phyloP scores from a whole-genome alignment of 129 eudicot species.

The Daucus carota region DH1_v3.0 NC_030385.2:33060001-33060500 shows the following conservation, averaged over 20 bases:
- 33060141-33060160: too few relatives aligned
- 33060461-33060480: neutral
- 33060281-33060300: slow-evolving; percentile 18
- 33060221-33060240: slow-evolving; percentile 45
- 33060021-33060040: slow-evolving; percentile 44
- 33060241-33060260: slow-evolving; percentile 36
- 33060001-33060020: slow-evolving; percentile 59
- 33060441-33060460: slow-evolving; percentile 35
- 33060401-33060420: slow-evolving; percentile 15
- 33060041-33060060: slow-evolving; percentile 28
- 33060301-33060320: neutral
- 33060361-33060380: slow-evolving; percentile 42
- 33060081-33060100: slow-evolving; percentile 26
- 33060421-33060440: slow-evolving; percentile 42
- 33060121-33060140: too few relatives aligned
- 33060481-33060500: neutral
- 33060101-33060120: slow-evolving; percentile 33
- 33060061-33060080: slow-evolving; percentile 35
- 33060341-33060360: slow-evolving; percentile 41
- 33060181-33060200: neutral
- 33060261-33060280: slow-evolving; percentile 41
- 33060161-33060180: too few relatives aligned
- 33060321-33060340: neutral
- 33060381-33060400: slow-evolving; percentile 34
- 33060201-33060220: slow-evolving; percentile 28